A percentile compares a stretch with the other conserved stretches of the same genome.
Evolutionary conservation across 176 grass and related monocot genomes (phyloP).

Genomic region (Cenchrus purpureus): DNA sequence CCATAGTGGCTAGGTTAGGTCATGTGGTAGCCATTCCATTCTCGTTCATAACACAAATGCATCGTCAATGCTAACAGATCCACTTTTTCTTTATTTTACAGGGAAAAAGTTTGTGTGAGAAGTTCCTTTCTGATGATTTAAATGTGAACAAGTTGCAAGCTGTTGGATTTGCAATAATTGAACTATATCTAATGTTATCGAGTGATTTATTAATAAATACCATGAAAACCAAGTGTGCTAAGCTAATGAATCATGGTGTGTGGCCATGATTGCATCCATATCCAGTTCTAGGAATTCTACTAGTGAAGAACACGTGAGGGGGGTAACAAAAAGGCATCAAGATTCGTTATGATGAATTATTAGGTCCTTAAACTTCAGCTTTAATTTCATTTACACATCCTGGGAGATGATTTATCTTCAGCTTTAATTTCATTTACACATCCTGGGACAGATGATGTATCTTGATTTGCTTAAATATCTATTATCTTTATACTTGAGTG

Average conservation of each 20-base stretch:
- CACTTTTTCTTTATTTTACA: not conserved
- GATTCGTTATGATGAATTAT: constrained; percentile 3
- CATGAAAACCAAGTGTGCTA: not conserved
- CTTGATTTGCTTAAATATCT: not conserved
- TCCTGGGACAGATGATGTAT: not conserved
- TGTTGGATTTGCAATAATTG: not conserved
- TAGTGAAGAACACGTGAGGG: constrained; percentile 26
- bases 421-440: not conserved
- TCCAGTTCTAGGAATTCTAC: not conserved
- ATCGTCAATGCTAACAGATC: not conserved
- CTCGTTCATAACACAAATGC: constrained; percentile 12
- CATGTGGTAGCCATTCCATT: constrained; percentile 35
- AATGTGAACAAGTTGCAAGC: constrained; percentile 9
- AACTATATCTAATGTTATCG: not conserved
- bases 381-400: constrained; percentile 2
- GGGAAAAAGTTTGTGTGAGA: not conserved
- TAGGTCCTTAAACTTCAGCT: constrained; percentile 12
- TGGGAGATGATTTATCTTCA: not conserved
- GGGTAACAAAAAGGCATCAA: not conserved
- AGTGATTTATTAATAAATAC: not conserved
- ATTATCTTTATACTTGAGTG: too few relatives aligned
- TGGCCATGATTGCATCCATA: not conserved
- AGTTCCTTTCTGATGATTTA: constrained; percentile 20
- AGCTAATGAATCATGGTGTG: not conserved
- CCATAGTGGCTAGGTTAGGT: constrained; percentile 13